These are phyloP conservation scores for Geotrichum histeridarum DNA, from an alignment of 1,139 yeast species.

Conservation along the genomic window DNA sequence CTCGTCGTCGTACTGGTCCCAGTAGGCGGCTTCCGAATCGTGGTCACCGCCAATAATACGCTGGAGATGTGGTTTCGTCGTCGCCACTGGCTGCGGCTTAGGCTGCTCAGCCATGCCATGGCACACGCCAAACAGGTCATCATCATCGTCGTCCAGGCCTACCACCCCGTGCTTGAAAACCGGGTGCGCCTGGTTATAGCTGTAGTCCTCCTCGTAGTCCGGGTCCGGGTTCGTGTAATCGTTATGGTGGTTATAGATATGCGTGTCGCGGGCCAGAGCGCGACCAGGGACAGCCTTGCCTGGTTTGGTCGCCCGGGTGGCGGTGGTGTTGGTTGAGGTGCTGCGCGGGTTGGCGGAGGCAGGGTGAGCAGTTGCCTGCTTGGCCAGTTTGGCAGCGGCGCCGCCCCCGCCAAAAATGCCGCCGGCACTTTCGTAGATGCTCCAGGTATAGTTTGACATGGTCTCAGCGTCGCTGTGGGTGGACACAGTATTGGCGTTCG, in stretches of 20 bases:
- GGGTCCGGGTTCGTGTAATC: constrained; percentile 13
- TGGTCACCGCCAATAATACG: constrained; percentile 17
- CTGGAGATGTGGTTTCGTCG: constrained; percentile 11
- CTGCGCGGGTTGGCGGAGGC: neutral
- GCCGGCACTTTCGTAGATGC: constrained; percentile 1
- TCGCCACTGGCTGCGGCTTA: neutral
- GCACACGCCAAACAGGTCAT: constrained; percentile 19
- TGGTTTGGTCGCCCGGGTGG: neutral
- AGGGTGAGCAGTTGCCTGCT: neutral
- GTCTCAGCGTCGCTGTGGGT: neutral
- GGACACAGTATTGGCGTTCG: neutral
- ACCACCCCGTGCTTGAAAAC: constrained; percentile 11
- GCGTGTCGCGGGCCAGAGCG: neutral
- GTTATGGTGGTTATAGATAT: constrained; percentile 14
- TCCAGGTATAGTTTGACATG: neutral
- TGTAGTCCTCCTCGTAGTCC: constrained; percentile 17
- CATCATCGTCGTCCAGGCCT: constrained; percentile 16
- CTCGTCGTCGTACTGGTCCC: constrained; percentile 19
- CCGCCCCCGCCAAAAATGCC: neutral
- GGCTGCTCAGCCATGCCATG: constrained; percentile 15
- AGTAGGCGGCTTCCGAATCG: constrained; percentile 18
- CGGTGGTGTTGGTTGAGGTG: neutral
- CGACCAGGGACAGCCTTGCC: constrained; percentile 6
- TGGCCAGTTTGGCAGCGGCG: neutral
- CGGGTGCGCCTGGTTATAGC: constrained; percentile 16